Percentiles rank a stretch among this genome's conserved stretches.
phyloP scores from a whole-genome alignment of 1,284 basidiomycete species.

The Malassezia nana region DNA sequence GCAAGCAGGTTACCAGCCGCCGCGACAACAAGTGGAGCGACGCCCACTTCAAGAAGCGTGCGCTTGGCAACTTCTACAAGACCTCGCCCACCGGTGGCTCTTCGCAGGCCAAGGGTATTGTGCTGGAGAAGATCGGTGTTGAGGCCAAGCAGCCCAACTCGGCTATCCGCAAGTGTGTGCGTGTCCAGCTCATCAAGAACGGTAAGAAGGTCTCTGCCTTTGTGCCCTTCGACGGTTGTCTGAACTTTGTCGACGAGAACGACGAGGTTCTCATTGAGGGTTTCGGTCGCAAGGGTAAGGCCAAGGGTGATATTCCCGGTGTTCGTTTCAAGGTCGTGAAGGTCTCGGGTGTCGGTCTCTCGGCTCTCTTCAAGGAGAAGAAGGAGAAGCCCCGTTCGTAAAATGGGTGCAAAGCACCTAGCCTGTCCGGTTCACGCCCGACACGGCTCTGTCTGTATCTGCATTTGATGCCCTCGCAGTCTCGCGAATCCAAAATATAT shows the following conservation, averaged over 20 bases:
- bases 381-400: conserved; percentile 47
- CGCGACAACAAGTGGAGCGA: conserved; percentile 99
- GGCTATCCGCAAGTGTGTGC: conserved; percentile 99
- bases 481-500: conserved; percentile 14
- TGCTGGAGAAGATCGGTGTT: conserved; percentile 88
- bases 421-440: neutral
- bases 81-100: conserved; percentile 98
- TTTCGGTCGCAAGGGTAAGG: conserved; percentile 99
- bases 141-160: conserved; percentile 98
- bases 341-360: conserved; percentile 93
- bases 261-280: conserved; percentile 99
- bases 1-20: conserved; percentile 90
- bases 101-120: conserved; percentile 99
- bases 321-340: conserved; percentile 99
- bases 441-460: conserved; percentile 7
- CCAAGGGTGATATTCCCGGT: conserved; percentile 78
- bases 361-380: conserved; percentile 38
- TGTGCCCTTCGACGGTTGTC: conserved; percentile 79
- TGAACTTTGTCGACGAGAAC: conserved; percentile 81
- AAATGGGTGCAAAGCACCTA: conserved; percentile 6
- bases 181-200: conserved; percentile 99
- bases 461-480: conserved; percentile 10
- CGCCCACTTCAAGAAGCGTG: conserved; percentile 98
- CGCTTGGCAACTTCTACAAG: conserved; percentile 98
- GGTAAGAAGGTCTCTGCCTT: conserved; percentile 72